Evolutionary conservation across 2,329 filamentous ascomycete genomes (phyloP), one percentile per base, ranked within the genome.

Genomic region (Pseudofabraea citricarpa): DNA sequence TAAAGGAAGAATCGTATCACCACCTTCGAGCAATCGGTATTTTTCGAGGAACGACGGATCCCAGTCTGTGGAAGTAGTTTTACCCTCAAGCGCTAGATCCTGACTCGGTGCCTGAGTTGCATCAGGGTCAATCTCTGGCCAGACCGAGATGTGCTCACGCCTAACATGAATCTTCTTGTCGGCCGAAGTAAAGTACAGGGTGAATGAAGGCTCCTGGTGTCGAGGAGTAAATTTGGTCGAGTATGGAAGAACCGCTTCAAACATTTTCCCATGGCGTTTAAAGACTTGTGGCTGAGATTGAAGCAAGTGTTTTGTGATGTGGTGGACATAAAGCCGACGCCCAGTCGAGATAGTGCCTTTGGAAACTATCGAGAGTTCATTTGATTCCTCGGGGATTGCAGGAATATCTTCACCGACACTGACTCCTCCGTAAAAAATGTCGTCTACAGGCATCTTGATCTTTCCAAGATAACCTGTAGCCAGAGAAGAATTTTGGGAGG

Each of bases 1-100:
- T 0, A 67, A 18, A 15, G 77, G 75, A 6, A 76, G 61, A 8
- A 68, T 52, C 18, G 72, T 61, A 38, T 74, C 67, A 9, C 63
- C 63, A 21, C 62, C 63, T 27, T 61, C 56, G 22, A 63, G 49
- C 6, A 56, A 54, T n/a, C 61, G 64, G 43, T 73, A 72, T 45
- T 69, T 70, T 13, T 67, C 50, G 6, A 74, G 55, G 10, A 23
- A 46, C 10, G 42, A 43, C 12, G 48, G 49, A 42, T 61, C 51
- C 36, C 45, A 54, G 10, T 49, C 42, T 7, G 48, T 48, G 18
- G 43, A 40, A 22, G 39, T 35, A 16, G 19, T 40, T 8, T 45
- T 33, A 21, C 46, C 36, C 20, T 47, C 46, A 32, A 40, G 43
- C 10, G 43, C 45, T 5, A 44, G 38, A 23, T 40, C 32, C 37